Base-by-base conservation (phyloP, 805 yeast genomes). In the Hanseniaspora osmophila region DNA sequence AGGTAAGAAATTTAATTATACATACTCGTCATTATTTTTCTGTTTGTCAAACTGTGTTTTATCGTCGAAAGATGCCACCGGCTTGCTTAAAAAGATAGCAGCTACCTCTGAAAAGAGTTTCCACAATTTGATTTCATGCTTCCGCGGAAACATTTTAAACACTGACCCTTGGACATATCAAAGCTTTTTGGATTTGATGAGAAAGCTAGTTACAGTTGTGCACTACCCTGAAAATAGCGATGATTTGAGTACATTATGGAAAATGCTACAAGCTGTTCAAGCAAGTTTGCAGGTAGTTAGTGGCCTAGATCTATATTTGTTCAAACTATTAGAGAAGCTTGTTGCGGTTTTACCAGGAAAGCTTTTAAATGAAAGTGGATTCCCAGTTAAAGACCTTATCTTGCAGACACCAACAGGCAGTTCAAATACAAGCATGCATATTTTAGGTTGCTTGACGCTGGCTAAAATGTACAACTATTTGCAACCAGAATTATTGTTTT, bases 111-210 rank as follows among this genome's bases (percentile, higher is more conserved):
- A 6, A 40, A 35, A 17, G 40, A n/a, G 12, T 19, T 45, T 6
- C 37, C 44, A 22, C 41, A 41, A 16, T 0, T 42, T 42, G 6
- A 46, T 51, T 5, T 30, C 40, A 6, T 43, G 37, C 7, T 46
- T 61, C 11, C 52, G 46, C 19, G 40, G 29, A 42, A 41, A 30
- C 3, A 35, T 16, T n/a, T 17, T 41, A n/a, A 37, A 33, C 17
- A 29, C 42, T 2, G 66, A 62, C 42, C 64, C 65, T 5, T 48
- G 60, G 47, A 59, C 59, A 44, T 58, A 48, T 37, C 64, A 61
- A 48, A 64, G 65, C 1, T 54, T 53, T 35, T 43, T 62, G 7
- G 62, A 58, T 46, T 44, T 60, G 13, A 30, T 54, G 5, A 57
- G 49, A 38, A 62, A 62, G 48, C 42, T 56, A 12, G 15, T 62